Evolutionary conservation across 78 protist species (phyloP), one percentile per base, ranked within the genome.

Genomic region (Dictyostelium intermedium): DNA sequence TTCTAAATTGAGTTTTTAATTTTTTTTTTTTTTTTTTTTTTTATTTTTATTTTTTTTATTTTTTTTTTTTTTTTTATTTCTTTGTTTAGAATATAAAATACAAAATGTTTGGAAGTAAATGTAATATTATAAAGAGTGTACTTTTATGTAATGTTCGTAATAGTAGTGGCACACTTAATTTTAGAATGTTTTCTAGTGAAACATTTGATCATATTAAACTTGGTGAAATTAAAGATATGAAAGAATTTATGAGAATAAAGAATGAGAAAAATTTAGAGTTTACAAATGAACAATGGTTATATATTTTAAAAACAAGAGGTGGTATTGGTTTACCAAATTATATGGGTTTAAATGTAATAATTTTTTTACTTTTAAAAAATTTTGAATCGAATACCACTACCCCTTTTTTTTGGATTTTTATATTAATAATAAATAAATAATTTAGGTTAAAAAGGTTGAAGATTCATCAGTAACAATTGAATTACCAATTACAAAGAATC

Each of bases 321-420:
- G 83, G 27, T 35, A 84, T 27, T n/a, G 94, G 94, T 5, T 70
- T 89, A 70, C 94, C 94, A 30, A n/a, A 61, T 8, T 39, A 47
- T 47, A 47, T 89, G 56, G 73, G 72, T 13, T 89, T 89, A 41
- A 85, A 89, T 43, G 91, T 85, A 39, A n/a, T 45, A 27, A 23
- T 8, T 50, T 1, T 14, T n/a, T n/a, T n/a, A n/a, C n/a, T n/a
- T n/a, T n/a, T n/a, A n/a, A n/a, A n/a, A n/a, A n/a, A n/a, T n/a
- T n/a, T n/a, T n/a, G n/a, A n/a, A n/a, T 50, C 13, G 14, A 50
- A 14, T 16, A 50, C 13, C 23, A 0, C 14, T 1, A 14, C 1
- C 6, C 27, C 10, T 13, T 34, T 9, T 53, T 25, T 20, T 14
- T 13, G 2, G 0, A 8, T 83, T 83, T n/a, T 34, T 6, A 6